Evolutionary conservation across 108 stramenopile species (phyloP).

Genomic region (Cylindrotheca closterium): DNA sequence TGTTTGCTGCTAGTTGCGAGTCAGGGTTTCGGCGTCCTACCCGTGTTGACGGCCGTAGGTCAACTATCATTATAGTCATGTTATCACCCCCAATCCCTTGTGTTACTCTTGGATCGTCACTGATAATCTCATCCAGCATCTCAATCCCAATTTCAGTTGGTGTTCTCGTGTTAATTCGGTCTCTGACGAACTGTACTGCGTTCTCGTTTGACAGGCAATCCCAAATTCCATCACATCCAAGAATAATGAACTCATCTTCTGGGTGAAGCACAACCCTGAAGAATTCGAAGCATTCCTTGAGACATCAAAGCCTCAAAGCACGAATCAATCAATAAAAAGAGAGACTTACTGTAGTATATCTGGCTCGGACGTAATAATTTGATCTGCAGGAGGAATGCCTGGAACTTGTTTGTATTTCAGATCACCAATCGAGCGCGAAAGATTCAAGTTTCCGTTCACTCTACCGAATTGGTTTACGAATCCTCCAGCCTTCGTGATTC

Average conservation of each 20-base stretch:
- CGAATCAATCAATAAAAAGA: background rate
- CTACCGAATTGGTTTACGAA: slow-evolving; percentile 95
- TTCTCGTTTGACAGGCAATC: slow-evolving; percentile 93
- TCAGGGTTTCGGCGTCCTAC: too few species aligned
- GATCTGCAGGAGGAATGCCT: slow-evolving; percentile 60
- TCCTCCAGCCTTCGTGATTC: slow-evolving; percentile 87
- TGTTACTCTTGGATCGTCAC: slow-evolving; percentile 80
- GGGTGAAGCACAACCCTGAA: slow-evolving; percentile 19
- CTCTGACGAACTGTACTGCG: slow-evolving; percentile 87
- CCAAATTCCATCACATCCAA: slow-evolving; percentile 98
- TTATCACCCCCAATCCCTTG: slow-evolving; percentile 94
- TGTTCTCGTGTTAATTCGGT: slow-evolving; percentile 66
- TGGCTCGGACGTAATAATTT: slow-evolving; percentile 92
- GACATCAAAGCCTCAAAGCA: background rate
- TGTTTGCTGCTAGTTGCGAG: background rate
- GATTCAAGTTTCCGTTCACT: slow-evolving; percentile 94
- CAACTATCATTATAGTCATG: slow-evolving; percentile 91
- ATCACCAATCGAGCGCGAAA: slow-evolving; percentile 96
- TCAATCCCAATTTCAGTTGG: slow-evolving; percentile 73
- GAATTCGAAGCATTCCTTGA: background rate
- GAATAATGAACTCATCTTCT: slow-evolving; percentile 87
- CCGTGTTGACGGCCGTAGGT: slow-evolving; percentile 64
- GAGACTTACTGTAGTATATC: slow-evolving; percentile 76
- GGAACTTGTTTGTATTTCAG: slow-evolving; percentile 94
- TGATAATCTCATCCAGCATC: slow-evolving; percentile 84